These are phyloP conservation scores for Pyrus betulifolia DNA, from an alignment of 306 rosid genomes.

Conservation along the genomic window DNA sequence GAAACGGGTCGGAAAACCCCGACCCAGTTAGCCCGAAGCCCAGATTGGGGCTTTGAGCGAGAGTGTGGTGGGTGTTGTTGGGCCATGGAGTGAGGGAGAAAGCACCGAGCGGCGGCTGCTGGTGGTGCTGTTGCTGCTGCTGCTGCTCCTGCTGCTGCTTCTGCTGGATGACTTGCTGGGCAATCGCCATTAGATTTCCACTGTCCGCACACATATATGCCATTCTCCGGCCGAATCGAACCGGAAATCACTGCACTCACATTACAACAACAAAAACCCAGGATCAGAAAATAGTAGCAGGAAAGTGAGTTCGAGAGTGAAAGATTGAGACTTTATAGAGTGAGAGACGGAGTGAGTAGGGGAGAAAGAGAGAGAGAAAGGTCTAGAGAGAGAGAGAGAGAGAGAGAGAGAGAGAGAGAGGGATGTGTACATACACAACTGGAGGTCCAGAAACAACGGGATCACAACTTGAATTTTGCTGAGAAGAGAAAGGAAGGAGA, in stretches of 20 bases:
- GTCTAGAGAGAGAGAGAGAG: neutral
- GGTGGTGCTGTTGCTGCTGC: slow-evolving; percentile 51
- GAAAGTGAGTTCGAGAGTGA: neutral
- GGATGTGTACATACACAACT: slow-evolving; percentile 6
- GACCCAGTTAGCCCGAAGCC: slow-evolving; percentile 43
- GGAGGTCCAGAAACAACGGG: slow-evolving; percentile 17
- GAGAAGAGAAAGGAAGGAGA: neutral
- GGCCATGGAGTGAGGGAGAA: slow-evolving; percentile 70
- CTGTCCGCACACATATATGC: slow-evolving; percentile 92
- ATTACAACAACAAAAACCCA: slow-evolving; percentile 13
- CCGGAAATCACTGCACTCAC: slow-evolving; percentile 41
- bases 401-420: neutral
- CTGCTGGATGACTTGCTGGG: slow-evolving; percentile 93
- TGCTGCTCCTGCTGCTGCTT: slow-evolving; percentile 83
- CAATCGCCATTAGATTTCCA: slow-evolving; percentile 96
- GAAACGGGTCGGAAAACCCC: slow-evolving; percentile 70
- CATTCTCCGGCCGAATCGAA: slow-evolving; percentile 53
- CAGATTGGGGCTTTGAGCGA: slow-evolving; percentile 18
- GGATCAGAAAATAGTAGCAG: neutral
- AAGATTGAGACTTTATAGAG: neutral
- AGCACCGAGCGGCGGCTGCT: slow-evolving; percentile 31
- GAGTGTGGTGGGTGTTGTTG: neutral
- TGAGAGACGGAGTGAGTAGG: neutral
- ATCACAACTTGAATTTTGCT: slow-evolving; percentile 7
- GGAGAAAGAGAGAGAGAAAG: neutral